Evolutionary conservation across 2,329 filamentous ascomycete genomes (phyloP), one percentile per base, ranked within the genome.

Genomic region (Nothophaeocryptopus gaeumannii): DNA sequence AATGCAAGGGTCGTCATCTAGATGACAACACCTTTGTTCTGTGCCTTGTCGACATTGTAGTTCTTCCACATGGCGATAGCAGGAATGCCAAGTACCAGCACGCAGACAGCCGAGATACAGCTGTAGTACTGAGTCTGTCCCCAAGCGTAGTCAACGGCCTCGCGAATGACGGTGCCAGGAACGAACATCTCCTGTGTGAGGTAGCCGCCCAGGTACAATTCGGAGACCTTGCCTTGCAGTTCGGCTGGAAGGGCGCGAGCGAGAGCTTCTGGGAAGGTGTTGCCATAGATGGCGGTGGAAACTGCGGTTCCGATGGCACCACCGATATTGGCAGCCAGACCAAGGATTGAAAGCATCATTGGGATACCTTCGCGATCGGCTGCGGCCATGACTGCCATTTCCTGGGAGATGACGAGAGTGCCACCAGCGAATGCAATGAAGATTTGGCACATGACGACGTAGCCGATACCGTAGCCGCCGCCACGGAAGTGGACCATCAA

Each of bases 361-460:
- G 70, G 67, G 12, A 71, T 59, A 39, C 69, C 58, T 34, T 59
- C 58, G 15, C 59, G 58, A n/a, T 61, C 61, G 2, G 58, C 56
- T 2, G 63, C 61, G 8, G 64, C 72, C 65, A 84, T 78, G 35
- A 83, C 75, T 5, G 80, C 78, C 56, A 85, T 77, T 52, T 84
- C 76, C 55, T 79, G 70, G 47, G 74, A 72, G 53, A 81, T 74
- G 26, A 81, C 74, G 9, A 81, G 70, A 16, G 77, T 78, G 45
- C 75, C 75, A 10, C 78, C 78, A 10, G 72, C 73, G 51, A 79
- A 70, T 13, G 79, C 78, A 46, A 80, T 77, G 56, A 82, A 74
- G 48, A 81, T 74, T 58, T 81, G 78, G 51, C 75, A 78, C 73
- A 80, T 76, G 49, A 81, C 66, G 8, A 81, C 62, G 64, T 75